These are phyloP conservation scores for Mycena venus DNA, from an alignment of 768 basidiomycete genomes.

Conservation along the genomic window DNA sequence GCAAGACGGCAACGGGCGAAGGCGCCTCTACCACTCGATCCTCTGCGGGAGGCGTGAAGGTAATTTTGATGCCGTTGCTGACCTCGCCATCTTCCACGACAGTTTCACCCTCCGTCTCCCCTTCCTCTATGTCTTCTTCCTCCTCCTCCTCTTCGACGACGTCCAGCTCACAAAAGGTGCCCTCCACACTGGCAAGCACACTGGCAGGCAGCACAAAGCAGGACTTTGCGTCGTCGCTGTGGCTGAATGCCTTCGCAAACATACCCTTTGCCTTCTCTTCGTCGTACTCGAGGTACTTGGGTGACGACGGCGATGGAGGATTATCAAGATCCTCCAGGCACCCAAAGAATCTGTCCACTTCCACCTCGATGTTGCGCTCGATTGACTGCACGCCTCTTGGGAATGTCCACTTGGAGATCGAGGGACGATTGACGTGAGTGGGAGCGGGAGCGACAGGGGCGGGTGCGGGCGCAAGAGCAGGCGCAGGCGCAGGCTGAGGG, in stretches of 20 bases:
- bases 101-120: constrained; percentile 51
- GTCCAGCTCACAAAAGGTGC: constrained; percentile 45
- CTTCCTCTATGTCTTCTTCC: constrained; percentile 57
- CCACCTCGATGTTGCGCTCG: constrained; percentile 49
- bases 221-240: constrained; percentile 57
- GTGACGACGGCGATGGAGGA: constrained; percentile 56
- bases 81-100: constrained; percentile 59
- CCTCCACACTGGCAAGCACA: constrained; percentile 53
- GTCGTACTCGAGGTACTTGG: constrained; percentile 55
- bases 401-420: constrained; percentile 83
- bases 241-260: constrained; percentile 68
- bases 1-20: constrained; percentile 22
- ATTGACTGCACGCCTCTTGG: constrained; percentile 49
- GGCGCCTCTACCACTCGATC: constrained; percentile 37
- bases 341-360: constrained; percentile 84
- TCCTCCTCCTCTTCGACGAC: constrained; percentile 64
- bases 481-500: constrained; percentile 32
- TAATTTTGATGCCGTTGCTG: constrained; percentile 75
- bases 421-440: constrained; percentile 49
- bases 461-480: too few species aligned
- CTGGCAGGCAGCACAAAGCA: constrained; percentile 60
- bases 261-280: constrained; percentile 71
- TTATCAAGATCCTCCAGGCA: constrained; percentile 73
- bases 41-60: constrained; percentile 72
- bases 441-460: constrained; percentile 39